Evolutionary conservation across 805 yeast species (phyloP), one percentile per base, ranked within the genome.

Genomic region (Ascoidea rubescens): DNA sequence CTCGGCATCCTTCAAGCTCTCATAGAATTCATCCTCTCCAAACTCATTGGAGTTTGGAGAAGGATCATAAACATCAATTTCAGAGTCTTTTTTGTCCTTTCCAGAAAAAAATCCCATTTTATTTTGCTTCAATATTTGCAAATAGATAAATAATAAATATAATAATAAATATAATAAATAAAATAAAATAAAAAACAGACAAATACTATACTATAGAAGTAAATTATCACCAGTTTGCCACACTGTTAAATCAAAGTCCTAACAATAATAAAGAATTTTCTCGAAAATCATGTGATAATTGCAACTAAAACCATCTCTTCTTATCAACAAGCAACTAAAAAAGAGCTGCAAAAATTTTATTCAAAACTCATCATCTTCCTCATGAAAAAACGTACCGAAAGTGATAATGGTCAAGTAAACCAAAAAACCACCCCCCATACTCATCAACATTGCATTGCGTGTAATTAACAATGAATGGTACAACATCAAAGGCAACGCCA

Each of bases 381-480:
- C 78, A 17, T 64, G 65, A 72, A 91, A 91, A 61, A 86, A 87
- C 63, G 82, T 72, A 4, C 87, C 81, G 64, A 91, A 91, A 5
- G 87, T 78, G 50, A 87, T 84, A 37, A 91, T 88, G 5, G 96
- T 84, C 5, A 82, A 77, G 67, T 85, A 90, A 48, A 91, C 87
- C 55, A 90, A 73, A 17, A 74, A 56, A n/a, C 98, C 98, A 14
- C 98, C 99, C 10, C 73, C 53, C 37, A 87, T 75, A 48, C 96
- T 84, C 81, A 91, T 81, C 17, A 77, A 58, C 67, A 81, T 78
- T 21, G 96, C 96, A 5, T 79, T 69, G 16, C 73, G 64, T n/a
- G 82, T 78, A 55, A 91, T 78, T 48, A 88, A 71, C 55, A 76
- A 77, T 49, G 86, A 80, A 66, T 91, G 96, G 56, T 82, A 81